Evolutionary conservation across 192 early-diverging fungal genomes (phyloP).

Genomic region (Mortierella claussenii): DNA sequence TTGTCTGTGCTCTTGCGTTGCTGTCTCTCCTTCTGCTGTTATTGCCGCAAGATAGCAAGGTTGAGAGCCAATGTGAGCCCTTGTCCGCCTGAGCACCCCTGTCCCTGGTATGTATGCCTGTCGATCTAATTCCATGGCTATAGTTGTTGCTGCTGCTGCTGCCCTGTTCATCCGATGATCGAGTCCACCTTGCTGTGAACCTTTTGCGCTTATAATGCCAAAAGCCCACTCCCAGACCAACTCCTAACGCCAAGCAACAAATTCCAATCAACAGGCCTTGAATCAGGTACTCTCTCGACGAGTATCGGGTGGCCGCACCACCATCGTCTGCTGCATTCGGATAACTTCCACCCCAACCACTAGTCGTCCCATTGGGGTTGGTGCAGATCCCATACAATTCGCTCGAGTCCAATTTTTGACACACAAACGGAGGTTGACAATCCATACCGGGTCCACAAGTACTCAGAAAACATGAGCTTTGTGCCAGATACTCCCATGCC

Average conservation of each 20-base stretch:
- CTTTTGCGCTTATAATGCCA: slow-evolving; percentile 31
- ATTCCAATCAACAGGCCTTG: slow-evolving; percentile 32
- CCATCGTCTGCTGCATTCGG: neutral
- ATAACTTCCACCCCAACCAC: too few relatives aligned
- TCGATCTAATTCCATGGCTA: too few relatives aligned
- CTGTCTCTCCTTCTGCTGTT: too few relatives aligned
- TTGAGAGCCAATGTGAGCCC: neutral
- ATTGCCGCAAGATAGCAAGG: too few relatives aligned
- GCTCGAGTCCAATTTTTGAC: neutral
- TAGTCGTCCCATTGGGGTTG: slow-evolving; percentile 4
- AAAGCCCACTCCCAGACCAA: slow-evolving; percentile 33
- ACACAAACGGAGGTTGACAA: slow-evolving; percentile 13
- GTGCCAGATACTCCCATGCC: slow-evolving; percentile 28
- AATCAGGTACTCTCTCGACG: slow-evolving; percentile 21
- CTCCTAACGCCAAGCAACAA: slow-evolving; percentile 11
- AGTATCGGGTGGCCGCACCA: slow-evolving; percentile 1
- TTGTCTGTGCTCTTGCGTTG: too few relatives aligned
- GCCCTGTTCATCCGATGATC: too few relatives aligned
- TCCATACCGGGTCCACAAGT: slow-evolving; percentile 16
- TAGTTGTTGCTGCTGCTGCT: too few relatives aligned
- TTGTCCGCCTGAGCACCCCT: neutral
- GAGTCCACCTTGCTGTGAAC: neutral
- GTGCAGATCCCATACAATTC: slow-evolving; percentile 22
- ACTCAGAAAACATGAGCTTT: slow-evolving; percentile 25
- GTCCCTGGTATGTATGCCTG: too few relatives aligned